Base-by-base conservation (phyloP, 2,329 filamentous ascomycete genomes). In the Dactylonectria estremocensis region DNA sequence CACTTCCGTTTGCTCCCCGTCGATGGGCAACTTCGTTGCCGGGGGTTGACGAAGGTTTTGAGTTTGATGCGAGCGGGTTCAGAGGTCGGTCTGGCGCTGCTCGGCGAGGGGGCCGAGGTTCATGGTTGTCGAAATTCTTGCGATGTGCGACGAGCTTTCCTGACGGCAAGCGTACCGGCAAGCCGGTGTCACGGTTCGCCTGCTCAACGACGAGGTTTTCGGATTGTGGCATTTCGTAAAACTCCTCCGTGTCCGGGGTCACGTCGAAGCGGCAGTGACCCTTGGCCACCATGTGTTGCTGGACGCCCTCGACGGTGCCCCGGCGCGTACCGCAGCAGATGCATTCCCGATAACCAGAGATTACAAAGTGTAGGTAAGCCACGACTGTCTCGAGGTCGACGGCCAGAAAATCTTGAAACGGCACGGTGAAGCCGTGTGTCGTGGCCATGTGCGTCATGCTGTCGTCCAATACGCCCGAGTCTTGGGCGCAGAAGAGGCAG, bases 211-310 rank as follows among this genome's bases (percentile, higher is more conserved):
- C 13, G 18, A 16, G 5, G 9, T 59, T 48, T 20, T 35, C 13
- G n/a, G 31, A 16, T 14, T 18, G 28, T 22, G 46, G 52, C 14
- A 79, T 72, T n/a, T 82, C 76, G 63, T 83, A 85, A 58, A 86
- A 85, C 3, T 84, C 81, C 24, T 75, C 71, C 13, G 79, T 80
- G 45, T 86, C 82, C 1, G 79, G 77, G n/a, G 75, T 59, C 0
- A 83, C 72, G n/a, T 85, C 77, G 43, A 87, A 80, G 5, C 77
- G 81, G 69, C 85, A 88, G 66, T 88, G 86, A 0, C 84, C 81
- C 46, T 86, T 88, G 8, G 79, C 81, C 1, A 77, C 66, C 86
- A 88, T 88, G 67, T 88, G 87, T 33, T 87, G 85, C 57, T 86
- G 85, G 0, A 84, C 81, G 0, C 81, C 87, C 57, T 85, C 79